These are phyloP conservation scores for Neurospora tetraspora DNA, from an alignment of 495 filamentous ascomycete species.

Conservation along the genomic window DNA sequence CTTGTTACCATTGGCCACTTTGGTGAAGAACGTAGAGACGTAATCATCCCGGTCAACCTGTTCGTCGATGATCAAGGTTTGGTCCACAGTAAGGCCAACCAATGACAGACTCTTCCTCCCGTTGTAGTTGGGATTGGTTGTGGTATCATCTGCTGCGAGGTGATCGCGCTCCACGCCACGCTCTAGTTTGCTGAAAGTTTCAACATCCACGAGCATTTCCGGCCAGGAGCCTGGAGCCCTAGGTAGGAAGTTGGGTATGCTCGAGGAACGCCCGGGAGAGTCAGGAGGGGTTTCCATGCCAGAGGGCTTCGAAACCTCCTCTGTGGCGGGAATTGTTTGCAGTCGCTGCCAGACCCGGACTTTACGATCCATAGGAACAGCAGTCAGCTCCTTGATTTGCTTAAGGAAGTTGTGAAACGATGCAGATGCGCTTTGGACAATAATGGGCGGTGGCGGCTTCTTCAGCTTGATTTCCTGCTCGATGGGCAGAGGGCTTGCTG, in stretches of 20 bases:
- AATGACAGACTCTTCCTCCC: constrained; percentile 51
- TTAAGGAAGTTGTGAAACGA: constrained; percentile 63
- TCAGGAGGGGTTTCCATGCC: constrained; percentile 25
- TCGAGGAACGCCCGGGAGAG: constrained; percentile 14
- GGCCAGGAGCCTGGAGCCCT: constrained; percentile 43
- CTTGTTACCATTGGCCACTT: constrained; percentile 14
- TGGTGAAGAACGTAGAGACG: constrained; percentile 41
- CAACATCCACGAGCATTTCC: constrained; percentile 62
- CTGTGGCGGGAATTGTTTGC: constrained; percentile 29
- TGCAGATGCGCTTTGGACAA: constrained; percentile 59
- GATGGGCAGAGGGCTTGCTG: constrained; percentile 43
- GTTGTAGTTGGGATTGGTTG: constrained; percentile 68
- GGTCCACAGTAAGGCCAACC: constrained; percentile 55
- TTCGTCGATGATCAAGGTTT: constrained; percentile 72
- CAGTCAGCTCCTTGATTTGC: constrained; percentile 53
- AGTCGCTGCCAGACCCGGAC: constrained; percentile 72
- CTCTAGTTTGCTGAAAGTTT: constrained; percentile 57
- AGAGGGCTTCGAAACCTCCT: constrained; percentile 10
- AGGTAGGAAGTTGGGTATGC: constrained; percentile 15
- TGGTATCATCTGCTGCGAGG: constrained; percentile 60
- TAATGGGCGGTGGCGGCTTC: constrained; percentile 46
- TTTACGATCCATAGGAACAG: constrained; percentile 57
- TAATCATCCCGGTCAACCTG: constrained; percentile 51
- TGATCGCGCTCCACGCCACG: constrained; percentile 60
- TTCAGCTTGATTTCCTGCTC: constrained; percentile 45